phyloP scores from a whole-genome alignment of 2,329 filamentous ascomycete genomes.

The Plenodomus tracheiphilus region DNA sequence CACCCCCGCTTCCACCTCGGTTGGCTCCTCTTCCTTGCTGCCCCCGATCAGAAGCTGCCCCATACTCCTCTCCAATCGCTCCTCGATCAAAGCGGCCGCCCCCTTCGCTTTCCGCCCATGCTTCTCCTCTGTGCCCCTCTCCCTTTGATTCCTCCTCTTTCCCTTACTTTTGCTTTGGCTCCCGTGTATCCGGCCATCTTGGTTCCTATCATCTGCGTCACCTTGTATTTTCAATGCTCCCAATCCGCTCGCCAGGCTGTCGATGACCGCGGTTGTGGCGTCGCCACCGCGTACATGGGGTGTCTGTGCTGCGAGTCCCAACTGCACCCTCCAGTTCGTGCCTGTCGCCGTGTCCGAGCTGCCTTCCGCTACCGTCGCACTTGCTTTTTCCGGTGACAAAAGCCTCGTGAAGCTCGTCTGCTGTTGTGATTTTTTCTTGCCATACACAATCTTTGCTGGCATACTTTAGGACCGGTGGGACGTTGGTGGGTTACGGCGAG shows the following conservation, averaged over 20 bases:
- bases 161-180: too few relatives aligned
- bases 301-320: too few relatives aligned
- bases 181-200: too few relatives aligned
- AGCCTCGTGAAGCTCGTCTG: slow-evolving; percentile 32
- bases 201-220: not conserved
- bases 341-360: too few relatives aligned
- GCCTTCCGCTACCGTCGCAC: too few relatives aligned
- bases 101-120: not conserved
- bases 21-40: not conserved
- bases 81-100: not conserved
- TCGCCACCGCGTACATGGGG: too few relatives aligned
- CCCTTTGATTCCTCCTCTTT: not conserved
- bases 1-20: not conserved
- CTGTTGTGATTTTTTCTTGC: slow-evolving; percentile 28
- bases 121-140: slow-evolving; percentile 1
- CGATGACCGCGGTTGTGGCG: not conserved
- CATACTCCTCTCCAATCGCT: slow-evolving; percentile 1
- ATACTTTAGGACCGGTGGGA: too few relatives aligned
- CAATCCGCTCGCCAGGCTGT: not conserved
- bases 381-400: slow-evolving; percentile 28
- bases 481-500: too few relatives aligned
- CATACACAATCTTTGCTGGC: slow-evolving; percentile 29
- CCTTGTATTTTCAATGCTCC: slow-evolving; percentile 1
- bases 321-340: too few relatives aligned
- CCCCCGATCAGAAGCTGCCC: not conserved